Evolutionary conservation across 805 yeast species (phyloP).

Genomic region (Ascoidea rubescens): DNA sequence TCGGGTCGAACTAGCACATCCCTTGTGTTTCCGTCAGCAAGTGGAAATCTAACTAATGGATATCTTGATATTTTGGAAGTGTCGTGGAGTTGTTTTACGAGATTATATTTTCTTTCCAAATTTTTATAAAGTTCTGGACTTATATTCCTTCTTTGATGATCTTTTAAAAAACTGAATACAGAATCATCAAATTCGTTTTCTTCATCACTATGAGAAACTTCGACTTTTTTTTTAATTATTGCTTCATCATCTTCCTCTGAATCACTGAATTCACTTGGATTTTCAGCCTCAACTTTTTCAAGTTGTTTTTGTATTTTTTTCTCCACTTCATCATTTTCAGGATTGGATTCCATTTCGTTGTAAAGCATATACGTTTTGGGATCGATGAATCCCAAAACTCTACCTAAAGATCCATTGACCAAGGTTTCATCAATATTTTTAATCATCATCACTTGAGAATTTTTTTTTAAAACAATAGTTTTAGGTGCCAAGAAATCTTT

Average conservation of each 20-base stretch:
- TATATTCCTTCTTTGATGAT: slow-evolving; percentile 1
- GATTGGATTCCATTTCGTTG: slow-evolving; percentile 13
- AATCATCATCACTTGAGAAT: slow-evolving; percentile 91
- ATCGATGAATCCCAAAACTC: slow-evolving; percentile 31
- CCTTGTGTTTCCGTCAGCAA: slow-evolving; percentile 58
- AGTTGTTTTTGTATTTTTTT: slow-evolving; percentile 13
- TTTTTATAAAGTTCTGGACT: slow-evolving; percentile 11
- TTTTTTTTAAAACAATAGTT: slow-evolving; percentile 50
- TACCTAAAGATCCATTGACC: slow-evolving; percentile 89
- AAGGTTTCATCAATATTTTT: slow-evolving; percentile 63
- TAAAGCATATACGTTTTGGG: slow-evolving; percentile 32
- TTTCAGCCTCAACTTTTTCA: slow-evolving; percentile 7
- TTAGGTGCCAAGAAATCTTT: slow-evolving; percentile 59
- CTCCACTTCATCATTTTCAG: background rate
- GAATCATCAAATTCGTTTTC: slow-evolving; percentile 22
- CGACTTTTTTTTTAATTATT: slow-evolving; percentile 11
- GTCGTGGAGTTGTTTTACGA: slow-evolving; percentile 27
- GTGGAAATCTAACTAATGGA: slow-evolving; percentile 69
- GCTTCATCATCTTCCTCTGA: slow-evolving; percentile 12
- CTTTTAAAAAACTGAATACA: slow-evolving; percentile 33
- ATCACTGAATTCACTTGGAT: slow-evolving; percentile 12
- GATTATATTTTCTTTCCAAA: slow-evolving; percentile 31
- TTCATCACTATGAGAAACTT: slow-evolving; percentile 11
- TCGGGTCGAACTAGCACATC: slow-evolving; percentile 67
- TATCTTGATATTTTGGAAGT: slow-evolving; percentile 33